Evolutionary conservation across 371 early-diverging fungal genomes (phyloP).

Genomic region (Mycotypha africana): DNA sequence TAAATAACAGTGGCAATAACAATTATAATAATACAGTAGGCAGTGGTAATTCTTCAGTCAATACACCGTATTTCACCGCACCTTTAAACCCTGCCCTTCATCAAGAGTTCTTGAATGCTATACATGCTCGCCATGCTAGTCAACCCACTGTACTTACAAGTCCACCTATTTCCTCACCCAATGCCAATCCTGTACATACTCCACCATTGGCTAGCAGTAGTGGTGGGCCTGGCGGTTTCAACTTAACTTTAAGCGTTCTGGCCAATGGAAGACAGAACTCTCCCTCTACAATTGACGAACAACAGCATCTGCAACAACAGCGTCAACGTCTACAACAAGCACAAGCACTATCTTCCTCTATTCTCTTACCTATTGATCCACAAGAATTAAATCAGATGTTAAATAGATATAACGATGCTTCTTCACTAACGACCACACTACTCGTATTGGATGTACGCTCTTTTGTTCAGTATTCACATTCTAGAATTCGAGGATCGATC

Average conservation of each 20-base stretch:
- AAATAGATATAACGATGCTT: neutral
- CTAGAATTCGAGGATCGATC: slow-evolving; percentile 41
- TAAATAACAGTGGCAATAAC: too few relatives aligned
- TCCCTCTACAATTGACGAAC: neutral
- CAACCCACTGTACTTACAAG: slow-evolving; percentile 28
- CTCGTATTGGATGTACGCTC: slow-evolving; percentile 55
- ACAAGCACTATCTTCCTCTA: too few relatives aligned
- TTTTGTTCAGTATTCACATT: slow-evolving; percentile 39
- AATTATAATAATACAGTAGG: slow-evolving; percentile 6
- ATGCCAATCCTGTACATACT: neutral
- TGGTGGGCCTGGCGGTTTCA: too few relatives aligned
- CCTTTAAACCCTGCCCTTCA: slow-evolving; percentile 38
- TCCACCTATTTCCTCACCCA: neutral
- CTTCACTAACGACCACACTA: neutral
- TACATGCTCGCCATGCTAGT: slow-evolving; percentile 36
- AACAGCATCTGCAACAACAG: neutral
- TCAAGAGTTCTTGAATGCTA: slow-evolving; percentile 46
- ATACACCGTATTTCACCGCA: slow-evolving; percentile 46
- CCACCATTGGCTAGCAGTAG: too few relatives aligned
- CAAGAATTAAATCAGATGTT: slow-evolving; percentile 3
- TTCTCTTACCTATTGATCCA: slow-evolving; percentile 6
- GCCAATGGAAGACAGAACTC: slow-evolving; percentile 16
- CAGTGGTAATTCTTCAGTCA: slow-evolving; percentile 1
- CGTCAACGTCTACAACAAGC: neutral
- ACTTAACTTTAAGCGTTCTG: slow-evolving; percentile 15